Evolutionary conservation across 2,329 filamentous ascomycete species (phyloP), one percentile per base, ranked within the genome.

Genomic region (Talaromyces pinophilus): DNA sequence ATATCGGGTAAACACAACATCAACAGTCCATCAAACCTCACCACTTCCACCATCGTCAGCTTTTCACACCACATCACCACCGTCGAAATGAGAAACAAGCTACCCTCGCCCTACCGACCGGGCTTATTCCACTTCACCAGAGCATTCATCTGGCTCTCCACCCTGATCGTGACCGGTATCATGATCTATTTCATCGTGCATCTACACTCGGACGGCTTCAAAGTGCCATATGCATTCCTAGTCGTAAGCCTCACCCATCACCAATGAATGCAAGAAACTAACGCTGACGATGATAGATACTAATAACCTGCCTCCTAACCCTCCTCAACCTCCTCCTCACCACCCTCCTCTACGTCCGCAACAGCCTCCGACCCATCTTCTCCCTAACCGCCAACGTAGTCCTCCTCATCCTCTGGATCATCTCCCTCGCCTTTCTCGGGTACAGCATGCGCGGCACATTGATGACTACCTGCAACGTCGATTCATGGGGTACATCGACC

Each of bases 151-250:
- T 80, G 87, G 59, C 78, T 84, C 38, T 88, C 85, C 13, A 80
- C 86, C 8, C 74, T 84, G 48, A 77, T 87, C 22, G 85, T 87
- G 64, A 81, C 80, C 4, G 79, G 77, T 35, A 84, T 88, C 61
- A 82, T 87, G 74, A 77, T 78, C 66, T 85, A 83, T 69, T 88
- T 88, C 75, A 81, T 85, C 68, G 83, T 79, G 69, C 82, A 86
- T 69, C 79, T 88, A 25, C 79, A 79, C 22, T 77, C 79, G 54
- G 83, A 84, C 68, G 75, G 82, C 59, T 86, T 82, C 75, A 80
- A 79, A 55, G 77, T 86, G 3, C 86, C 86, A 0, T 88, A 85
- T 82, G 86, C 85, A 2, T 88, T 88, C 71, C 79, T 88, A 19
- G 76, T 87, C 67, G 86, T 88, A 80, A 68, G 81, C 28, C 19